phyloP scores from a whole-genome alignment of 352 stramenopile species.

The Globisporangium carolinianum region DNA sequence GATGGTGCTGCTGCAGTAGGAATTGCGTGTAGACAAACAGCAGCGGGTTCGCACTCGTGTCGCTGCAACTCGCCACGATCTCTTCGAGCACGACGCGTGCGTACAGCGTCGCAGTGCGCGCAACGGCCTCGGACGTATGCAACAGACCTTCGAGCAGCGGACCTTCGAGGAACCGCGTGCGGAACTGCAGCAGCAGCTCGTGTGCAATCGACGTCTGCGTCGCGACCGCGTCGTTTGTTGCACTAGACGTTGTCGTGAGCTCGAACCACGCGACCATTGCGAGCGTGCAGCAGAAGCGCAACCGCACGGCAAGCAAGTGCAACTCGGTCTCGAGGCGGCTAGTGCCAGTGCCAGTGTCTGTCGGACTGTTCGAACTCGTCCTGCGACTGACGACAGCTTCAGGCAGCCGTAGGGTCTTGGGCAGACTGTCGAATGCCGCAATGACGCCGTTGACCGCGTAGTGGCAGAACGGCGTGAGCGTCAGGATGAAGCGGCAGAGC shows the following conservation, averaged over 20 bases:
- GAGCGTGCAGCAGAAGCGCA: slow-evolving; percentile 84
- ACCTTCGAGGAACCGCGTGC: slow-evolving; percentile 57
- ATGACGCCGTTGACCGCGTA: slow-evolving; percentile 84
- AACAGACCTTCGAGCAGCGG: slow-evolving; percentile 61
- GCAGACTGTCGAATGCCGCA: slow-evolving; percentile 68
- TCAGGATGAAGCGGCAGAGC: slow-evolving; percentile 76
- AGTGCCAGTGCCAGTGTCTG: not conserved
- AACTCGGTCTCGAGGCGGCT: slow-evolving; percentile 44
- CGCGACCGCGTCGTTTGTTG: no score
- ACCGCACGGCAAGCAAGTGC: slow-evolving; percentile 40
- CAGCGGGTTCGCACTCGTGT: slow-evolving; percentile 69
- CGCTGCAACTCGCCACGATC: slow-evolving; percentile 55
- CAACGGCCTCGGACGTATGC: slow-evolving; percentile 59
- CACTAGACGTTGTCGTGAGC: slow-evolving; percentile 31
- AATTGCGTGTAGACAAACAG: slow-evolving; percentile 76
- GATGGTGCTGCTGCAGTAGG: slow-evolving; percentile 36
- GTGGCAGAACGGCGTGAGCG: slow-evolving; percentile 83
- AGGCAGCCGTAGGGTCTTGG: slow-evolving; percentile 41
- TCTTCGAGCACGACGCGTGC: slow-evolving; percentile 76
- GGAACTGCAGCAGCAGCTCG: slow-evolving; percentile 69
- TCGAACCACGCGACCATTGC: slow-evolving; percentile 77
- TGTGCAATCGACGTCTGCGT: slow-evolving; percentile 58
- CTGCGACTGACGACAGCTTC: slow-evolving; percentile 7
- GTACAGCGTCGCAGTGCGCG: slow-evolving; percentile 66
- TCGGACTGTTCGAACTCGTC: no score